Base-by-base conservation (phyloP, 306 rosid genomes). In the Corylus americana region DNA sequence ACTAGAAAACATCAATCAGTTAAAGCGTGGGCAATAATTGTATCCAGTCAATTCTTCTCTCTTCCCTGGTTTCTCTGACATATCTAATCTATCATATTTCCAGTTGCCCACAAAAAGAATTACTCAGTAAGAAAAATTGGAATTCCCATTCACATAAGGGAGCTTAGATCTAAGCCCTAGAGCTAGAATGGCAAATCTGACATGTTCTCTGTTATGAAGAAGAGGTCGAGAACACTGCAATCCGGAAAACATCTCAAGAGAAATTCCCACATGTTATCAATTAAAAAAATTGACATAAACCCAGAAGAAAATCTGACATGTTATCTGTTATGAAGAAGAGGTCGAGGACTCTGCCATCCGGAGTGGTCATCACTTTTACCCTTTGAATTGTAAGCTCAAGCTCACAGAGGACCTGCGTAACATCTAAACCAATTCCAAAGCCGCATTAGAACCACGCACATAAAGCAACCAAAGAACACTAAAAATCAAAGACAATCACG, bases 361-460 rank as follows among this genome's bases (percentile, higher is more conserved):
- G 97, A 16, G 93, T 92, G 3, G 97, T 92, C 45, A 91, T 90
- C 49, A 90, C 92, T 82, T 92, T 92, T 76, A 92, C 92, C 82
- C 78, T 86, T 74, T 91, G 93, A 82, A 92, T 89, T 0, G 89
- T 39, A 80, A 92, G 93, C 82, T 91, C 97, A 55, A 92, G 93
- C 87, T 91, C 87, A 17, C 81, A 83, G 22, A 92, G 85, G 37
- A 83, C 88, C 79, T 81, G 79, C 0, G 96, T 92, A 25, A 91
- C 96, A 82, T 92, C 96, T 91, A 62, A 11, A 69, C 74, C 71
- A 78, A 31, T n/a, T 67, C 45, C 29, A 67, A 77, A 49, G 58
- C 50, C 63, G 22, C 79, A 80, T 50, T 25, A 76, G n/a, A 88
- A 47, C 76, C 49, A 74, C 72, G 54, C 12, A 78, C 22, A 45